Evolutionary conservation across 2,329 filamentous ascomycete species (phyloP), one percentile per base, ranked within the genome.

Genomic region (Apiospora saccharicola): DNA sequence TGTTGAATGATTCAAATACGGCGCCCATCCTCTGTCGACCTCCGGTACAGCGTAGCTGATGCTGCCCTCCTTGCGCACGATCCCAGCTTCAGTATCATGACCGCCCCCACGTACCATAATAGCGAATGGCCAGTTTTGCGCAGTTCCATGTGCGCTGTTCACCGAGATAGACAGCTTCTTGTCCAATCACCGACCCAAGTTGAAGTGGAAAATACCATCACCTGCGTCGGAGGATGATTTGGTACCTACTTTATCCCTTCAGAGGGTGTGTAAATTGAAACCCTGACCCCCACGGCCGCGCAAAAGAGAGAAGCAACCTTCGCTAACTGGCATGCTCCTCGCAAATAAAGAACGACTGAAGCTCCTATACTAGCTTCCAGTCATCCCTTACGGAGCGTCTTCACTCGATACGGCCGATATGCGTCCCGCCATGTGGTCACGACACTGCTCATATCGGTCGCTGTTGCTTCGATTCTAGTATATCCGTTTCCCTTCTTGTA

Each of bases 401-500:
- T 94, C 79, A 87, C 91, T 75, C 90, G 89, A 73, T 93, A 94
- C 83, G 93, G 92, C 74, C 89, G 88, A 73, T 88, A 90, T 73
- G 90, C 91, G 53, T 92, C 93, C 44, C 90, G 90, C 71, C 92
- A 95, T 86, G 93, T 94, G 79, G 88, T 94, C 71, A 86, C 90
- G 47, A 92, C 91, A n/a, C 89, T 96, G 73, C 85, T 95, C 75
- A 84, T 94, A 71, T 94, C 93, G n/a, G 90, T 93, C 71, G 88
- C 90, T 61, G 87, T 94, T 72, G 92, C 92, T 71, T 89, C 92
- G 67, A 83, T 92, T 70, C 87, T 95, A 71, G 89, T 92, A 73
- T 95, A 94, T 78, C 93, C 93, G 10, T 91, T 94, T 70, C 88
- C 93, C 26, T 94, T 94, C 79, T 88, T 95, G 69, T 92, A 92